Base-by-base conservation (phyloP, 192 early-diverging fungal genomes). In the Cladochytrium replicatum region DNA sequence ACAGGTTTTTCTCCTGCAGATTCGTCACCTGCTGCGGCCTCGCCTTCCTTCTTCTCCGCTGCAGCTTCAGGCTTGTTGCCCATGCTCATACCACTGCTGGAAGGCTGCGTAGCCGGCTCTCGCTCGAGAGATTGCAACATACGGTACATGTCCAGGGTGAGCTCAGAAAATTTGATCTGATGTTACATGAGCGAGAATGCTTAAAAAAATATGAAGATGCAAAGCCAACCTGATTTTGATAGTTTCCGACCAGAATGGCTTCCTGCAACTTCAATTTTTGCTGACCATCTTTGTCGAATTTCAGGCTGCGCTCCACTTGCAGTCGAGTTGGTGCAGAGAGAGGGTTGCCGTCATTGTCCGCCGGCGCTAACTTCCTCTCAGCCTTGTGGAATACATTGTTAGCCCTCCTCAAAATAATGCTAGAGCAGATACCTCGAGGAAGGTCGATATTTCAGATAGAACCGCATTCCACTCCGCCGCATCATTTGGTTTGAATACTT, bases 111-210 rank as follows among this genome's bases (percentile, higher is more conserved):
- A 11, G 67, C 66, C 0, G 85, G 83, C 43, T 87, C 85, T 6
- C 85, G 60, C 53, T 87, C 95, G n/a, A 99, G 76, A 27, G 87
- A 84, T 56, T 97, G 93, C 23, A 94, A 61, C 55, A 99, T 86
- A 29, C 91, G 84, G 66, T 91, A 93, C 89, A 97, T 91, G 51
- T 99, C 95, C 38, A 96, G 67, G 0, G 89, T 95, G 28, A 97
- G 71, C 62, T 97, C 92, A 0, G 92, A 93, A 60, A 98, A 98
- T 52, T 97, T 96, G 63, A 94, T 92, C 67, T 73, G 31, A 6
- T 28, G 11, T 37, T 8, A 57, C 2, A 9, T 21, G 29, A 47
- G n/a, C n/a, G n/a, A n/a, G n/a, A n/a, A n/a, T 37, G 0, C 19
- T 45, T 2, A 29, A 28, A 0, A 24, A 21, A 28, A 27, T 17